Conservation (phyloP, 2,329 filamentous ascomycete genomes). For the Cladophialophora carrionii region DNA sequence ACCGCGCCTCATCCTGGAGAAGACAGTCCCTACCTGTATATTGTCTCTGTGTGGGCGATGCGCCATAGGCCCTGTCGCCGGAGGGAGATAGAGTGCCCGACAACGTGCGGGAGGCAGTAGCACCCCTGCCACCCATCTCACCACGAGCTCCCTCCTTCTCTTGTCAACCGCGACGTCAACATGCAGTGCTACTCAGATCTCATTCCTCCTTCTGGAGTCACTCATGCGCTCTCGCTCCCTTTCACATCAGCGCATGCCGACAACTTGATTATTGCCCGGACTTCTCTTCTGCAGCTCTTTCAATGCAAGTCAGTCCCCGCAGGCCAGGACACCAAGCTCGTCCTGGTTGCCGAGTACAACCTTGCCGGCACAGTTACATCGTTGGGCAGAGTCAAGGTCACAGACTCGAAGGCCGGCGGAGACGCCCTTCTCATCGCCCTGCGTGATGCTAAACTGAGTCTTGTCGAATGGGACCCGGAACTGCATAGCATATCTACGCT, state of each 20-base stretch:
- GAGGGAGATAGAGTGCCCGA: background rate
- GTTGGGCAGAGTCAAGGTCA: slow-evolving; percentile 74
- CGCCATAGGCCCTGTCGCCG: background rate
- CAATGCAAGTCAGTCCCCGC: slow-evolving; percentile 63
- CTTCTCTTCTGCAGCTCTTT: slow-evolving; percentile 91
- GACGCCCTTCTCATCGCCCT: slow-evolving; percentile 82
- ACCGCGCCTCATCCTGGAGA: background rate
- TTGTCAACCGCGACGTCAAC: slow-evolving; percentile 23
- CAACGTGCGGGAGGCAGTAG: background rate
- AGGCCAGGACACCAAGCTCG: slow-evolving; percentile 70
- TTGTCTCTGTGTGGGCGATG: background rate
- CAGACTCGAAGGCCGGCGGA: slow-evolving; percentile 74
- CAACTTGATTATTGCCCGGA: slow-evolving; percentile 90
- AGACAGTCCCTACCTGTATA: background rate
- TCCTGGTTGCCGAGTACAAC: slow-evolving; percentile 80
- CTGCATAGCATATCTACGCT: slow-evolving; percentile 78
- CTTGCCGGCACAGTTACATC: slow-evolving; percentile 84
- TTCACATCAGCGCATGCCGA: slow-evolving; percentile 74
- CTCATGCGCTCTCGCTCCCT: slow-evolving; percentile 77
- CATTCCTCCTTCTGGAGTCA: slow-evolving; percentile 89
- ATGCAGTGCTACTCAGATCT: slow-evolving; percentile 99
- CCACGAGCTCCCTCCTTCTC: background rate
- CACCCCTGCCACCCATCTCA: background rate
- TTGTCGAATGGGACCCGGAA: slow-evolving; percentile 91
- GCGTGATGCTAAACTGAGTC: slow-evolving; percentile 87